phyloP scores from a whole-genome alignment of 768 basidiomycete genomes.

The Pholiota molesta region DNA sequence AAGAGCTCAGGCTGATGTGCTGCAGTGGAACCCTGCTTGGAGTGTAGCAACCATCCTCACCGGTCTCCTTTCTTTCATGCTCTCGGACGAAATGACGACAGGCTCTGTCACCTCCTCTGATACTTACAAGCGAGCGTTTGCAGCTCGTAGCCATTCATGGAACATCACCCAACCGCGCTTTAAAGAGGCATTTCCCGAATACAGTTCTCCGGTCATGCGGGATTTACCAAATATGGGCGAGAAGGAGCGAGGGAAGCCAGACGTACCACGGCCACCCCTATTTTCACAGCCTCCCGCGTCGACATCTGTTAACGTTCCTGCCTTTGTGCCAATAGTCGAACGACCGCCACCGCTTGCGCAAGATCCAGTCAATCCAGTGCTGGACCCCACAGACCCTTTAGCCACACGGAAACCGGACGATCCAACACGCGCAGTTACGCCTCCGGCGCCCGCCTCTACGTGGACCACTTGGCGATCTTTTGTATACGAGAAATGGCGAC shows the following conservation, averaged over 20 bases:
- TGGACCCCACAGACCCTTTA: constrained; percentile 1
- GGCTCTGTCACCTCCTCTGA: constrained; percentile 85
- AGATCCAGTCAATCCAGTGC: neutral
- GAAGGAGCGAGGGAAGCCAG: constrained; percentile 63
- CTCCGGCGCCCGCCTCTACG: constrained; percentile 50
- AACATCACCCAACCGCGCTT: constrained; percentile 83
- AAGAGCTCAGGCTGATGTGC: constrained; percentile 7
- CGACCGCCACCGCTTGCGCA: neutral
- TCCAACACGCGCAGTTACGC: constrained; percentile 28
- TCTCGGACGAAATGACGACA: constrained; percentile 95
- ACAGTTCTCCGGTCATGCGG: constrained; percentile 62
- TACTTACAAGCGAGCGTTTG: constrained; percentile 76
- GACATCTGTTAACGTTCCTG: neutral
- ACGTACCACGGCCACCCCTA: constrained; percentile 23
- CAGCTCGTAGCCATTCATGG: constrained; percentile 81
- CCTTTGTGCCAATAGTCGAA: neutral
- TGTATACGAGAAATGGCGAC: constrained; percentile 84
- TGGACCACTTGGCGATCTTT: constrained; percentile 61
- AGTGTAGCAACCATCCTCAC: constrained; percentile 94
- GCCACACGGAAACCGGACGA: constrained; percentile 16
- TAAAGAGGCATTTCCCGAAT: constrained; percentile 89
- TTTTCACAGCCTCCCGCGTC: constrained; percentile 18
- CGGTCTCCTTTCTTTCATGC: constrained; percentile 92
- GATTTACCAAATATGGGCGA: constrained; percentile 95
- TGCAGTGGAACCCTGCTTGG: constrained; percentile 94